Conservation (phyloP, 2,329 filamentous ascomycete species). For the Colletotrichum trifolii region DNA sequence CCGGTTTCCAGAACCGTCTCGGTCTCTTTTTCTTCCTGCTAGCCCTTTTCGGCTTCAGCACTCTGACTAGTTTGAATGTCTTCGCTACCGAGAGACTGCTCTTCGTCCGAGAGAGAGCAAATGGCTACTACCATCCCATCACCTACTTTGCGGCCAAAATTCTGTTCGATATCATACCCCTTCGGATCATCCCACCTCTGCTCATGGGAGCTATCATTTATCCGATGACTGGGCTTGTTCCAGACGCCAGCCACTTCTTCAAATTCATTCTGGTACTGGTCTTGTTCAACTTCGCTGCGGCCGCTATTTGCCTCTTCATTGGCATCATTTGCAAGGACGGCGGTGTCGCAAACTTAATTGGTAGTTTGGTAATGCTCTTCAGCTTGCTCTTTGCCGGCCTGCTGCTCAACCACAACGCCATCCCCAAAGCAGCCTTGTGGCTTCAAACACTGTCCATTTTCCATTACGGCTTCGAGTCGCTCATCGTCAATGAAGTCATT, state of each 20-base stretch:
- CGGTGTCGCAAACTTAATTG: constrained; percentile 92
- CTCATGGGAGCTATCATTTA: constrained; percentile 97
- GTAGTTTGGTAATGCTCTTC: constrained; percentile 97
- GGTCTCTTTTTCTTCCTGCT: constrained; percentile 98
- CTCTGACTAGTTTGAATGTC: constrained; percentile 90
- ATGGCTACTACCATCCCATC: constrained; percentile 93
- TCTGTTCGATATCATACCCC: constrained; percentile 95
- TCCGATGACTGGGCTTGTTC: constrained; percentile 94
- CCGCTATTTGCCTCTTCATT: constrained; percentile 94
- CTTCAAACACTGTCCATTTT: constrained; percentile 95
- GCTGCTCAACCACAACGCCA: constrained; percentile 92
- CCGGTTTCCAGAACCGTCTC: constrained; percentile 96
- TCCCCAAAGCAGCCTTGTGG: constrained; percentile 87
- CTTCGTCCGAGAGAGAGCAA: constrained; percentile 93
- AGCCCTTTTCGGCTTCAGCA: constrained; percentile 96
- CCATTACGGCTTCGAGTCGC: constrained; percentile 95
- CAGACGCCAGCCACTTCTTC: constrained; percentile 85
- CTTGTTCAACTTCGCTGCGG: constrained; percentile 94
- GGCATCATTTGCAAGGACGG: constrained; percentile 94
- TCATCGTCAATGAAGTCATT: constrained; percentile 97
- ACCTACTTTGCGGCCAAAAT: constrained; percentile 97
- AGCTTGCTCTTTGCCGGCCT: constrained; percentile 94
- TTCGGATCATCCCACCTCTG: constrained; percentile 93
- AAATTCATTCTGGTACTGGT: constrained; percentile 93
- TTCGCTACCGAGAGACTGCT: constrained; percentile 91